Percentiles rank a stretch among this genome's conserved stretches.
phyloP scores from a whole-genome alignment of 305 asterid species.

The Rubia balearica region DNA sequence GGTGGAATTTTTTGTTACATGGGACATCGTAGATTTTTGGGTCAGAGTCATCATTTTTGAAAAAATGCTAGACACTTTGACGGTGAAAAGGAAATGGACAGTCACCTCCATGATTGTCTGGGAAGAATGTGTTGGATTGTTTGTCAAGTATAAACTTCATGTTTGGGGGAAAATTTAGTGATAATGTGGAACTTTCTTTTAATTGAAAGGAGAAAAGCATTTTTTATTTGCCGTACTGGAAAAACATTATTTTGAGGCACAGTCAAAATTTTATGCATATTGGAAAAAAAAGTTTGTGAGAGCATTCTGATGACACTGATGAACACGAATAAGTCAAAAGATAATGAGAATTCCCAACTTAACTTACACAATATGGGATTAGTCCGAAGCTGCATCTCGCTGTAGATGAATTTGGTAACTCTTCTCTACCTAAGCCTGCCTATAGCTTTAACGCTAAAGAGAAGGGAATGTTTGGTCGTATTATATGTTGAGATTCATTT shows the following conservation, averaged over 20 bases:
- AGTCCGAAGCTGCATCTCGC: neutral
- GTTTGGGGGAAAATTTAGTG: neutral
- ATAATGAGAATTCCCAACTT: no score
- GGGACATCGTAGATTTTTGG: slow-evolving; percentile 1
- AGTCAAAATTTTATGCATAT: slow-evolving; percentile 17
- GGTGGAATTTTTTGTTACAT: neutral
- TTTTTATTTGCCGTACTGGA: neutral
- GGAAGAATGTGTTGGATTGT: neutral
- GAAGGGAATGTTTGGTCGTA: neutral
- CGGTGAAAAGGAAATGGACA: neutral
- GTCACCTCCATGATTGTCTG: neutral
- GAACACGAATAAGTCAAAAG: no score
- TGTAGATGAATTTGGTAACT: neutral
- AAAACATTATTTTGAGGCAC: neutral
- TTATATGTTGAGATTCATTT: no score
- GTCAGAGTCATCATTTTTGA: neutral
- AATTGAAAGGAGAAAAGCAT: no score
- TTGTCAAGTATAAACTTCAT: neutral
- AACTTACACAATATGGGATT: neutral
- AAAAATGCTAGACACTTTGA: neutral
- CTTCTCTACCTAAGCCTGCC: neutral
- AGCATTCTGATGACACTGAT: neutral
- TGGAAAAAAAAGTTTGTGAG: neutral
- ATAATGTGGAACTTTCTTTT: neutral
- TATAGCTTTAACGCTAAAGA: neutral